Conservation (phyloP, 2,329 filamentous ascomycete genomes). For the Didymellaceae sp. region DNA sequence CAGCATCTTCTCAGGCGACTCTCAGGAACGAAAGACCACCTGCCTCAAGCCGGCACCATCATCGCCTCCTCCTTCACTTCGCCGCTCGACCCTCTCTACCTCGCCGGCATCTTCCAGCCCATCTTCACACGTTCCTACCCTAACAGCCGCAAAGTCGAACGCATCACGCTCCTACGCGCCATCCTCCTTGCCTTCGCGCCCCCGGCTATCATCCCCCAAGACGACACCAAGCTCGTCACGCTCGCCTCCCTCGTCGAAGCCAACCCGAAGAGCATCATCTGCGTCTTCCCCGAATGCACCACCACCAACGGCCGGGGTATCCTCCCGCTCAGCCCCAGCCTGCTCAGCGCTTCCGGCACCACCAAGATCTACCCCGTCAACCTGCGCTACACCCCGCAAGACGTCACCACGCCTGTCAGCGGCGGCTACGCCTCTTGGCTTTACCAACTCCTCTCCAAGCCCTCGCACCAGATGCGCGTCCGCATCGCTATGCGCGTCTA, state of each 20-base stretch:
- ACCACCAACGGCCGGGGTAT: slow-evolving; percentile 94
- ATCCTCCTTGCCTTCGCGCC: slow-evolving; percentile 74
- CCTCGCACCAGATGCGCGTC: slow-evolving; percentile 89
- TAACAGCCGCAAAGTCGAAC: slow-evolving; percentile 72
- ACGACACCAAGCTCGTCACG: slow-evolving; percentile 42
- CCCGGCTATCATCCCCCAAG: slow-evolving; percentile 52
- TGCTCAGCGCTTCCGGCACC: slow-evolving; percentile 70
- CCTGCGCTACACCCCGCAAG: slow-evolving; percentile 84
- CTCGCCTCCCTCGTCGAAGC: slow-evolving; percentile 63
- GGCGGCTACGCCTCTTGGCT: slow-evolving; percentile 75
- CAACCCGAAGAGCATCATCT: slow-evolving; percentile 78
- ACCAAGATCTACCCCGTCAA: slow-evolving; percentile 89
- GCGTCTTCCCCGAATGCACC: slow-evolving; percentile 90
- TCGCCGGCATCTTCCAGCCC: slow-evolving; percentile 94
- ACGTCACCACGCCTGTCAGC: slow-evolving; percentile 90
- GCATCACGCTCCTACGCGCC: slow-evolving; percentile 77
- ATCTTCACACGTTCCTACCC: slow-evolving; percentile 90
- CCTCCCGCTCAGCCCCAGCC: slow-evolving; percentile 78
- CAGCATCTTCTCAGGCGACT: slow-evolving; percentile 23
- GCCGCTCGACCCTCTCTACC: slow-evolving; percentile 90
- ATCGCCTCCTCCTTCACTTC: slow-evolving; percentile 92
- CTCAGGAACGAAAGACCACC: slow-evolving; percentile 56
- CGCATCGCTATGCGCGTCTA: slow-evolving; percentile 80
- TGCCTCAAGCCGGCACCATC: slow-evolving; percentile 79
- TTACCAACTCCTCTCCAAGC: slow-evolving; percentile 83